Conservation (phyloP, 225 moss, liverwort and hornwort species). For the Asterella californica region DNA sequence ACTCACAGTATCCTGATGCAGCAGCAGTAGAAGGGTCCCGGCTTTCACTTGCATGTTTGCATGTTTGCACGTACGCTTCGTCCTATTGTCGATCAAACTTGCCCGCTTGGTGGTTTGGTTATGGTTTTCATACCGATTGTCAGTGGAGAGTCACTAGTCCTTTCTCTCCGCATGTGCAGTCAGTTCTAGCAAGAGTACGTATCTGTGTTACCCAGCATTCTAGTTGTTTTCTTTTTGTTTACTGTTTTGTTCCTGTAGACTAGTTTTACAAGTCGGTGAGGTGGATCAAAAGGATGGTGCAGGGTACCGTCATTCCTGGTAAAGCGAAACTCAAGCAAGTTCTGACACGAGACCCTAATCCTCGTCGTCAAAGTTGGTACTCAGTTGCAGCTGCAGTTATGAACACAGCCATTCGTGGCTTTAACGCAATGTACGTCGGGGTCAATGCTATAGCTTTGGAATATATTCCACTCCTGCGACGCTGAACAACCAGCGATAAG, state of each 20-base stretch:
- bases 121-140: not conserved
- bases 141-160: not conserved
- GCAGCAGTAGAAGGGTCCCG: not conserved
- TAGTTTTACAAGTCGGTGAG: not conserved
- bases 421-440: not conserved
- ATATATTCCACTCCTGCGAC: not conserved
- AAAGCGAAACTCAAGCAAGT: not conserved
- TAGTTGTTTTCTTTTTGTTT: not conserved
- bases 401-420: not conserved
- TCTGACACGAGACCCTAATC: not conserved
- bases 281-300: not conserved
- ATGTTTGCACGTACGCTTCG: not conserved
- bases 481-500: not conserved
- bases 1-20: not conserved
- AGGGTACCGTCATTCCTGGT: not conserved
- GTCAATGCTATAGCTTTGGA: not conserved
- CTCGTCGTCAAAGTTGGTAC: not conserved
- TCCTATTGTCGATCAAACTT: not conserved
- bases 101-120: not conserved
- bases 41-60: not conserved
- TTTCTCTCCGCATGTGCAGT: not conserved
- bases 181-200: not conserved
- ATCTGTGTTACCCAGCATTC: not conserved
- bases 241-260: not conserved
- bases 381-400: not conserved